Conservation (phyloP, 352 stramenopile species). For the Globisporangium rhizosaccharum region DNA sequence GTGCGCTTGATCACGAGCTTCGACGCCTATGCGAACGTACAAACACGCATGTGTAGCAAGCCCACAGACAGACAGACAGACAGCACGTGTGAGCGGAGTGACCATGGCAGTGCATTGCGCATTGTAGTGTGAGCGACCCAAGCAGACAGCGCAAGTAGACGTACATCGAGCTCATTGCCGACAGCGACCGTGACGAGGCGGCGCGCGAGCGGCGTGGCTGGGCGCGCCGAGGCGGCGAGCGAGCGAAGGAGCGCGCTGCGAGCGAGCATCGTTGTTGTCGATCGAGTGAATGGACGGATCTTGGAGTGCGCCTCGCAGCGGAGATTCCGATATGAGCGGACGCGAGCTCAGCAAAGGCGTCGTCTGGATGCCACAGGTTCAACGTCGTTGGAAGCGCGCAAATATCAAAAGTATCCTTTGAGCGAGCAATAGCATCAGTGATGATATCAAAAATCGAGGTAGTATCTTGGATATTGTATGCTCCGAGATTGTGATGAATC, state of each 20-base stretch:
- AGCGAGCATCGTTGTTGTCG: slow-evolving; percentile 6
- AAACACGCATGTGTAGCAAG: neutral
- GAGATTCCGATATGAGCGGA: slow-evolving; percentile 10
- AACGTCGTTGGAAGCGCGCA: neutral
- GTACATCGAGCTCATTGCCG: slow-evolving; percentile 25
- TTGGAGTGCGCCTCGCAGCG: neutral
- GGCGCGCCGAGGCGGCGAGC: neutral
- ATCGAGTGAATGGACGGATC: neutral
- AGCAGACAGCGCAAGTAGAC: neutral
- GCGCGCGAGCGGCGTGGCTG: neutral
- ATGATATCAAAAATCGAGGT: too few relatives aligned
- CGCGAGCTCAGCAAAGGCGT: neutral
- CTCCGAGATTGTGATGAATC: too few relatives aligned
- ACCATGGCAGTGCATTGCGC: neutral
- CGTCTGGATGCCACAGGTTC: neutral
- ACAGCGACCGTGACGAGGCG: slow-evolving; percentile 22
- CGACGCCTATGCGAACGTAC: slow-evolving; percentile 1
- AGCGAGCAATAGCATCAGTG: neutral
- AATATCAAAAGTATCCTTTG: neutral
- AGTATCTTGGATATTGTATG: too few relatives aligned
- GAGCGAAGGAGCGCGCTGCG: slow-evolving; percentile 9
- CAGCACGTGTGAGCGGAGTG: neutral
- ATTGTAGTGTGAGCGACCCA: neutral
- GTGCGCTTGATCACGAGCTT: slow-evolving; percentile 13
- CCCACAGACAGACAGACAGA: neutral